Evolutionary conservation across 2,329 filamentous ascomycete genomes (phyloP).

Genomic region (Epichloe baconii): DNA sequence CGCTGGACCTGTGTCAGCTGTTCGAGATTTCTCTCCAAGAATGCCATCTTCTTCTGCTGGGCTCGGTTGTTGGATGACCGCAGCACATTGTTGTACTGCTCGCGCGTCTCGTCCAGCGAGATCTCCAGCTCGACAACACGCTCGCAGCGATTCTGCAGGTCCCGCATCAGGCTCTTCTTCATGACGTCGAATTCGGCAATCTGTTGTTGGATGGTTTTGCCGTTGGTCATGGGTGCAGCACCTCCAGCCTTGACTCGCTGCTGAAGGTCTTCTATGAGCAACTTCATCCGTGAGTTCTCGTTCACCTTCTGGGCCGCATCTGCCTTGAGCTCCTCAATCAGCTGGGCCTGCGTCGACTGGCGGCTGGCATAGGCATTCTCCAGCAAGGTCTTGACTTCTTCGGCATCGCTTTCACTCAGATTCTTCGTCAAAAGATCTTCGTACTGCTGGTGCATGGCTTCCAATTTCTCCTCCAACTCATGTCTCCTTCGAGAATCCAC

Average conservation of each 20-base stretch:
- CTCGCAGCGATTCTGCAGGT: conserved; percentile 96
- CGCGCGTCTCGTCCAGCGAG: conserved; percentile 87
- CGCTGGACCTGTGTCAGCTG: conserved; percentile 95
- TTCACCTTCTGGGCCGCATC: conserved; percentile 66
- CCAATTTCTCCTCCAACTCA: conserved; percentile 65
- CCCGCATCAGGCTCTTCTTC: conserved; percentile 99
- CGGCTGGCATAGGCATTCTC: conserved; percentile 65
- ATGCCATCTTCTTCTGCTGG: conserved; percentile 99
- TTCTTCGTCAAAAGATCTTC: conserved; percentile 71
- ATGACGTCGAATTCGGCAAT: conserved; percentile 98
- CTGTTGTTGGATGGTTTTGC: conserved; percentile 93
- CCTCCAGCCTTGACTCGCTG: conserved; percentile 51
- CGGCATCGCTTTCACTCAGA: conserved; percentile 62
- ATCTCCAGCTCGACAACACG: conserved; percentile 97
- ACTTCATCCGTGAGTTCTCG: conserved; percentile 71
- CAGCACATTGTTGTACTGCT: conserved; percentile 98
- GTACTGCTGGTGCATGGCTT: conserved; percentile 67
- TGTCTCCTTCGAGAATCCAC: conserved; percentile 54
- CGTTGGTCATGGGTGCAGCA: conserved; percentile 51
- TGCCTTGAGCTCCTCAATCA: conserved; percentile 63
- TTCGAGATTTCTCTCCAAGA: conserved; percentile 94
- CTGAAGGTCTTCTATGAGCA: conserved; percentile 69
- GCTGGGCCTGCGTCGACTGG: conserved; percentile 58
- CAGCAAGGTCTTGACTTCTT: conserved; percentile 70
- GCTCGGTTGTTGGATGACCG: conserved; percentile 94